Conservation (phyloP, 495 filamentous ascomycete species). For the Hypoxylon intermedium region DNA sequence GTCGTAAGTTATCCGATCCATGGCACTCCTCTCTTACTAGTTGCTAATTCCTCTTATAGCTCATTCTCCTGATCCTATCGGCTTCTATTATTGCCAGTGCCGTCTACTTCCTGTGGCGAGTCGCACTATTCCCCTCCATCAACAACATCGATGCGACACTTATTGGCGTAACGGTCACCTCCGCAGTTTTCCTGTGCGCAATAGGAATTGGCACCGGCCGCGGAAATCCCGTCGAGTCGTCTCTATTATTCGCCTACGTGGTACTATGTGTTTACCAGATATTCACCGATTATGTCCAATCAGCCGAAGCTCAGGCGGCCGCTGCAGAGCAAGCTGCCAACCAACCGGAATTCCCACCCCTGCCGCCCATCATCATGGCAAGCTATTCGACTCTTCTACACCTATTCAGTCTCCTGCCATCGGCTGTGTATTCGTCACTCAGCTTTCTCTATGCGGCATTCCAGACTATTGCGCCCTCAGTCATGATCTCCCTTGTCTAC, state of each 20-base stretch:
- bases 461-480: conserved; percentile 90
- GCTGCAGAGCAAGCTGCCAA: conserved; percentile 52
- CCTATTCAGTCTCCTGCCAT: conserved; percentile 80
- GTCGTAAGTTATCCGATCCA: conserved; percentile 71
- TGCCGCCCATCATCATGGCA: conserved; percentile 98
- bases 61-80: conserved; percentile 83
- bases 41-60: conserved; percentile 61
- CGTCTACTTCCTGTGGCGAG: conserved; percentile 95
- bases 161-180: conserved; percentile 90
- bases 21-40: not conserved
- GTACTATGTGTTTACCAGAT: conserved; percentile 98
- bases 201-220: conserved; percentile 95
- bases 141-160: conserved; percentile 91
- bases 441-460: conserved; percentile 88
- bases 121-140: conserved; percentile 90
- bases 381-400: conserved; percentile 91
- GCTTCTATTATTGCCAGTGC: conserved; percentile 91
- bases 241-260: conserved; percentile 93
- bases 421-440: conserved; percentile 81
- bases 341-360: conserved; percentile 86
- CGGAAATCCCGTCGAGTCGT: conserved; percentile 95
- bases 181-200: conserved; percentile 86
- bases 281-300: conserved; percentile 95
- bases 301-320: conserved; percentile 63
- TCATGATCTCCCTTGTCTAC: conserved; percentile 92